A percentile compares a stretch with the other conserved stretches of the same genome.
These are phyloP conservation scores for Linum tenue DNA, from an alignment of 345 rosid genomes.

Conservation along the genomic window DNA sequence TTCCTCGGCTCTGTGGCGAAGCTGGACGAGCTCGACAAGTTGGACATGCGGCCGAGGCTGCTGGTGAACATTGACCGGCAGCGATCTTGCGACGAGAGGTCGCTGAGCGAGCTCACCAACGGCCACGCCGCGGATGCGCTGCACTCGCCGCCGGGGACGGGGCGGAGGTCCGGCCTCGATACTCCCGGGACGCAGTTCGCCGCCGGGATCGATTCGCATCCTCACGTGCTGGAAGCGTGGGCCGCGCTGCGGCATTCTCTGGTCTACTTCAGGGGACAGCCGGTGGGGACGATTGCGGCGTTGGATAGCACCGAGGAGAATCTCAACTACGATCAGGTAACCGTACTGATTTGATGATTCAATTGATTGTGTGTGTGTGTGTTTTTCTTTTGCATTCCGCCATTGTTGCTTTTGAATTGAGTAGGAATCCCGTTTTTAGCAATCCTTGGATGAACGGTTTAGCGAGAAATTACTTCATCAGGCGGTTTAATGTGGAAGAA, in stretches of 20 bases:
- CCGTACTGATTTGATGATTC: background rate
- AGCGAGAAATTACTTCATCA: too few species aligned
- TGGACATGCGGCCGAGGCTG: slow-evolving; percentile 59
- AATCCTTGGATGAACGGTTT: too few species aligned
- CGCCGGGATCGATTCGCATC: slow-evolving; percentile 45
- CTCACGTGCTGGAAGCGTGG: slow-evolving; percentile 76
- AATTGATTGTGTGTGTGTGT: background rate
- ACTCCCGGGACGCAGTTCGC: slow-evolving; percentile 38
- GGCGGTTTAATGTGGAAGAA: too few species aligned
- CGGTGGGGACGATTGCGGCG: slow-evolving; percentile 90
- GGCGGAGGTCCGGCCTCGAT: slow-evolving; percentile 50
- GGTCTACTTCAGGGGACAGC: slow-evolving; percentile 76
- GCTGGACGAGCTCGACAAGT: slow-evolving; percentile 47
- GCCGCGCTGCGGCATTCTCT: slow-evolving; percentile 58
- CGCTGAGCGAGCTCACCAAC: slow-evolving; percentile 38
- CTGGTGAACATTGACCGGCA: slow-evolving; percentile 63
- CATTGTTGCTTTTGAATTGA: too few species aligned
- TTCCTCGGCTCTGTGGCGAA: slow-evolving; percentile 21
- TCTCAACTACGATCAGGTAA: slow-evolving; percentile 91
- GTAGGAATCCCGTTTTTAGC: too few species aligned
- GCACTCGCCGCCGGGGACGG: slow-evolving; percentile 33
- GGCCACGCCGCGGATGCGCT: slow-evolving; percentile 37
- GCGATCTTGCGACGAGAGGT: slow-evolving; percentile 61
- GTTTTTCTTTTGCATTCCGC: background rate
- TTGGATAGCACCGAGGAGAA: slow-evolving; percentile 69